Conservation (phyloP, 805 yeast genomes). For the Saccharomycopsis fodiens region DNA sequence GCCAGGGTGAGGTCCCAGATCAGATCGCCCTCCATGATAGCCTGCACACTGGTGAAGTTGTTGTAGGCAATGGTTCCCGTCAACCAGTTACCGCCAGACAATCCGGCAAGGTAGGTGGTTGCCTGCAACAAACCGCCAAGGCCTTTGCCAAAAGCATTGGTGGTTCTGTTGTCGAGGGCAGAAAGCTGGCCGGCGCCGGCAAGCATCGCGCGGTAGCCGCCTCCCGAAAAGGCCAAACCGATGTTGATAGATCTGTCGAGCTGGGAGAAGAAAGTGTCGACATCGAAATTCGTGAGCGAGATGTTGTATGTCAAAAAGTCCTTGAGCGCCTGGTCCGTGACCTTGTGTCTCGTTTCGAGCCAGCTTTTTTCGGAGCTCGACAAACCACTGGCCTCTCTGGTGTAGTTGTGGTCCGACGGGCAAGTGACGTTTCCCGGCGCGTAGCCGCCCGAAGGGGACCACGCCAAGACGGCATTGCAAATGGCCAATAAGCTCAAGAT, state of each 20-base stretch:
- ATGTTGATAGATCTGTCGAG: constrained; percentile 35
- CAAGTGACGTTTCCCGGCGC: constrained; percentile 41
- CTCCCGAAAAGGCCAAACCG: constrained; percentile 52
- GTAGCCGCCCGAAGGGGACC: constrained; percentile 25
- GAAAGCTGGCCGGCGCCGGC: constrained; percentile 50
- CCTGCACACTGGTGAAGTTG: constrained; percentile 28
- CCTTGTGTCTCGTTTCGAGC: constrained; percentile 40
- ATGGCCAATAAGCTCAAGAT: background rate
- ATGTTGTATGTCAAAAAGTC: constrained; percentile 36
- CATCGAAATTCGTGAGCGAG: constrained; percentile 29
- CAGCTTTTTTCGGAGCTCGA: constrained; percentile 43
- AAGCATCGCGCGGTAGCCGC: constrained; percentile 54
- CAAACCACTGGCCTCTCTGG: constrained; percentile 42
- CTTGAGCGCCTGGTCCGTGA: constrained; percentile 40
- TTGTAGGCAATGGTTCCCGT: constrained; percentile 38
- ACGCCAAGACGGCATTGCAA: background rate
- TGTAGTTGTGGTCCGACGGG: constrained; percentile 26
- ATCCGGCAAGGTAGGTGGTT: constrained; percentile 46
- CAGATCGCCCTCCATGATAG: constrained; percentile 28
- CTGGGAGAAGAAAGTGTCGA: constrained; percentile 34
- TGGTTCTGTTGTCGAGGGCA: constrained; percentile 42
- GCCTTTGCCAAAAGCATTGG: constrained; percentile 26
- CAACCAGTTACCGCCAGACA: constrained; percentile 61
- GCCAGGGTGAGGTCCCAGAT: constrained; percentile 73
- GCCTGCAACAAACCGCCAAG: constrained; percentile 49